These are phyloP conservation scores for Eucalyptus sp. DNA, from an alignment of 345 rosid genomes.

Conservation along the genomic window DNA sequence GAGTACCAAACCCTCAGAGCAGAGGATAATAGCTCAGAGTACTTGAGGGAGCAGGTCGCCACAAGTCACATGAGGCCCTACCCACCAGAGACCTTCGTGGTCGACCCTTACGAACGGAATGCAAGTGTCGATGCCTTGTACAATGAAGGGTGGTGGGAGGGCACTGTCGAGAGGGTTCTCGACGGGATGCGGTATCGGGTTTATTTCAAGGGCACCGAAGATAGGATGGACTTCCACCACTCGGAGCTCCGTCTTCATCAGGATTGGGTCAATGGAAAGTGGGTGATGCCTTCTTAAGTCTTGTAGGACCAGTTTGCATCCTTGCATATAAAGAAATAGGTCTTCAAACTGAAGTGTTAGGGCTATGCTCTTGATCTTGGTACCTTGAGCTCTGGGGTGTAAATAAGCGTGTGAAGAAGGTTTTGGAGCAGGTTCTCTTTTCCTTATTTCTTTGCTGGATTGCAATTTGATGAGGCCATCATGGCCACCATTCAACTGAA, in stretches of 20 bases:
- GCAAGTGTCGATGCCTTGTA: constrained; percentile 56
- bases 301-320: background rate
- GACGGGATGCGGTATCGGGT: constrained; percentile 12
- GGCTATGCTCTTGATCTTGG: background rate
- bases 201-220: constrained; percentile 27
- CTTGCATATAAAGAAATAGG: background rate
- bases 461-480: background rate
- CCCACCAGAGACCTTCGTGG: constrained; percentile 18
- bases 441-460: background rate
- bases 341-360: background rate
- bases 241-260: constrained; percentile 46
- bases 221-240: constrained; percentile 25
- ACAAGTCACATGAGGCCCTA: constrained; percentile 32
- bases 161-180: constrained; percentile 21
- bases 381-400: background rate
- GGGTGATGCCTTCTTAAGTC: constrained; percentile 8
- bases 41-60: constrained; percentile 33
- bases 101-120: constrained; percentile 12
- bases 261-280: constrained; percentile 48
- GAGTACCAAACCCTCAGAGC: constrained; percentile 39
- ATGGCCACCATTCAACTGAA: background rate
- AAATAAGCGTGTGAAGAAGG: background rate
- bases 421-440: background rate
- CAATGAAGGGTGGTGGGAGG: constrained; percentile 72
- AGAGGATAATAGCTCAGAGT: constrained; percentile 23